Percentiles rank a stretch among this genome's conserved stretches.
Conservation (phyloP, 192 early-diverging fungal genomes). For the Obelidium mucronatum region DNA sequence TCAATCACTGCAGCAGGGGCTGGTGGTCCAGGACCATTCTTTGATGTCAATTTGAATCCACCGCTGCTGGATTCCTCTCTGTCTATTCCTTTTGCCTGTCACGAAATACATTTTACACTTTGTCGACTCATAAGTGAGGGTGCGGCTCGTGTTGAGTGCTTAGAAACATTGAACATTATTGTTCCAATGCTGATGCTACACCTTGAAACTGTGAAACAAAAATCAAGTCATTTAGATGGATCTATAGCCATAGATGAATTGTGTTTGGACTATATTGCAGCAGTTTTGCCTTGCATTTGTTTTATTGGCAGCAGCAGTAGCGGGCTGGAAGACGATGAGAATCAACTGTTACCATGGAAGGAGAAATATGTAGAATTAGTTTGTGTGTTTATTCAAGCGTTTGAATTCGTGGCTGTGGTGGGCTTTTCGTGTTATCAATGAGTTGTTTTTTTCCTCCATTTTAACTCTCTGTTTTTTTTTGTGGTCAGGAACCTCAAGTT, state of each 20-base stretch:
- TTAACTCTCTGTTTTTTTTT: background rate
- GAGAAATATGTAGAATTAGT: slow-evolving; percentile 4
- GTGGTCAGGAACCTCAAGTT: background rate
- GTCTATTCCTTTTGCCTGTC: slow-evolving; percentile 45
- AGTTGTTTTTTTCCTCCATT: background rate
- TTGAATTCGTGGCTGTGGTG: slow-evolving; percentile 10
- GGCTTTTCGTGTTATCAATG: background rate
- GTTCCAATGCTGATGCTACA: slow-evolving; percentile 44
- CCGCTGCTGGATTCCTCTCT: slow-evolving; percentile 7
- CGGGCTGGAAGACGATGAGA: background rate
- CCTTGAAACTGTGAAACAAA: slow-evolving; percentile 1
- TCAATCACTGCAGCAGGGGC: background rate
- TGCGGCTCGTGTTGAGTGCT: background rate
- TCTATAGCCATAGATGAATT: background rate
- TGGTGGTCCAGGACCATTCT: background rate
- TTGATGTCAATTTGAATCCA: background rate
- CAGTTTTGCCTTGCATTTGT: background rate
- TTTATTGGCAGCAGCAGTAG: background rate
- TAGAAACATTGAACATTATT: slow-evolving; percentile 33
- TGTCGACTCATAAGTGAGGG: slow-evolving; percentile 25
- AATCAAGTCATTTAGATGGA: background rate
- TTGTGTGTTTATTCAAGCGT: background rate
- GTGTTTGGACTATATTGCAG: background rate
- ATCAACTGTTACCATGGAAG: slow-evolving; percentile 6
- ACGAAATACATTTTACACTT: slow-evolving; percentile 36